These are phyloP conservation scores for Teunomyces atbi DNA, from an alignment of 805 yeast genomes.

Conservation along the genomic window DNA sequence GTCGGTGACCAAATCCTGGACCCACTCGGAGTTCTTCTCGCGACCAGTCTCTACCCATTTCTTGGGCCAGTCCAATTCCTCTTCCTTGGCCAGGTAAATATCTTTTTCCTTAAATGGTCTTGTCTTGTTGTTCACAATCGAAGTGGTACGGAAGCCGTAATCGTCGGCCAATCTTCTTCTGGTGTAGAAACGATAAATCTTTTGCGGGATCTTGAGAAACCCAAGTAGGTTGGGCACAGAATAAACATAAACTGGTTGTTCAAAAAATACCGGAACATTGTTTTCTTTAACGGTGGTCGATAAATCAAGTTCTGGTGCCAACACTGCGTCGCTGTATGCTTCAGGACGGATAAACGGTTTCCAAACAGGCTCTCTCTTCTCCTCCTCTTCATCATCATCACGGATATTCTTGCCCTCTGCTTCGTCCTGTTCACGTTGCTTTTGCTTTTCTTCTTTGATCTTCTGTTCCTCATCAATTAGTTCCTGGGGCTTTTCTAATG, in stretches of 20 bases:
- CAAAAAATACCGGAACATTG: conserved; percentile 57
- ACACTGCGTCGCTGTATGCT: conserved; percentile 51
- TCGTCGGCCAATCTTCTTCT: conserved; percentile 69
- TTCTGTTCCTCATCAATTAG: conserved; percentile 18
- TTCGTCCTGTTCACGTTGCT: conserved; percentile 12
- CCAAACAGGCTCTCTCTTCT: conserved; percentile 47
- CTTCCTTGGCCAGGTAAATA: conserved; percentile 46
- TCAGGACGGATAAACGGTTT: conserved; percentile 61
- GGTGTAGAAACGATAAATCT: conserved; percentile 77
- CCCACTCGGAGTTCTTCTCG: conserved; percentile 84
- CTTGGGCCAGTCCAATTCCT: conserved; percentile 85
- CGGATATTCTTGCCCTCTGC: conserved; percentile 16
- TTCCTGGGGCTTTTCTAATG: conserved; percentile 54
- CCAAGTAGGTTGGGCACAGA: conserved; percentile 81
- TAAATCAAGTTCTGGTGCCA: conserved; percentile 62
- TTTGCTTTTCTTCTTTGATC: conserved; percentile 12
- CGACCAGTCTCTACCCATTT: conserved; percentile 79
- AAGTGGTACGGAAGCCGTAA: conserved; percentile 53
- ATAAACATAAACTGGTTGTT: conserved; percentile 75
- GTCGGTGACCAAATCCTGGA: conserved; percentile 68
- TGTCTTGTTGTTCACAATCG: conserved; percentile 49
- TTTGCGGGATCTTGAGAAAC: conserved; percentile 68
- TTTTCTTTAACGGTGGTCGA: conserved; percentile 24
- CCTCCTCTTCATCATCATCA: conserved; percentile 22
- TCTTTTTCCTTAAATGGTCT: conserved; percentile 54